phyloP scores from a whole-genome alignment of 352 stramenopile species.

The Aphanomyces cochlioides region DNA sequence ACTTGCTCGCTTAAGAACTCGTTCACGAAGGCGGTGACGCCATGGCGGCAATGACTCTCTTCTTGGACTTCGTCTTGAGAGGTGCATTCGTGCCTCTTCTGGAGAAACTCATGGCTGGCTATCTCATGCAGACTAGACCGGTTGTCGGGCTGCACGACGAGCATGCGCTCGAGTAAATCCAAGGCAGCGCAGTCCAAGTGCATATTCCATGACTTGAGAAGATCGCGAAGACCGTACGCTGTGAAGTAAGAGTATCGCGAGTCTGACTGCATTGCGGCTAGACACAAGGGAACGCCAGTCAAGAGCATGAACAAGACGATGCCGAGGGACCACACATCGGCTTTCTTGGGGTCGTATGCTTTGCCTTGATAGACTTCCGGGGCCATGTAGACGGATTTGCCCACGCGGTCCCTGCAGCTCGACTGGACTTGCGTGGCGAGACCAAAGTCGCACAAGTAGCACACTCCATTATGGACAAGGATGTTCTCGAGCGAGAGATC shows the following conservation, averaged over 20 bases:
- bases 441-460: constrained; percentile 33
- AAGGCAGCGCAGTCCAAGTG: not conserved
- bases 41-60: not conserved
- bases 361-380: constrained; percentile 29
- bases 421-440: constrained; percentile 6
- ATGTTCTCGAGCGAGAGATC: constrained; percentile 98
- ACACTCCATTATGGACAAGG: constrained; percentile 55
- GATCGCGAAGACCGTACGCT: not conserved
- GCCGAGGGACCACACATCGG: constrained; percentile 74
- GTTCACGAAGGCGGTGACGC: not conserved
- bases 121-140: not conserved
- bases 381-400: constrained; percentile 34
- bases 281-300: constrained; percentile 33
- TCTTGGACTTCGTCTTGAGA: not conserved
- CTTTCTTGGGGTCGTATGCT: constrained; percentile 54
- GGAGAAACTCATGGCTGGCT: not conserved
- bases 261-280: not conserved
- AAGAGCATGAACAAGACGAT: constrained; percentile 81
- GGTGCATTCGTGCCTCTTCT: not conserved
- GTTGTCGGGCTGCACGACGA: not conserved
- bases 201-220: constrained; percentile 22
- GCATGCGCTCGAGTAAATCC: constrained; percentile 11
- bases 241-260: not conserved
- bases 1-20: not conserved
- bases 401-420: not conserved